Evolutionary conservation across 495 filamentous ascomycete genomes (phyloP), one percentile per base, ranked within the genome.

Genomic region (Daldinia caldariorum): DNA sequence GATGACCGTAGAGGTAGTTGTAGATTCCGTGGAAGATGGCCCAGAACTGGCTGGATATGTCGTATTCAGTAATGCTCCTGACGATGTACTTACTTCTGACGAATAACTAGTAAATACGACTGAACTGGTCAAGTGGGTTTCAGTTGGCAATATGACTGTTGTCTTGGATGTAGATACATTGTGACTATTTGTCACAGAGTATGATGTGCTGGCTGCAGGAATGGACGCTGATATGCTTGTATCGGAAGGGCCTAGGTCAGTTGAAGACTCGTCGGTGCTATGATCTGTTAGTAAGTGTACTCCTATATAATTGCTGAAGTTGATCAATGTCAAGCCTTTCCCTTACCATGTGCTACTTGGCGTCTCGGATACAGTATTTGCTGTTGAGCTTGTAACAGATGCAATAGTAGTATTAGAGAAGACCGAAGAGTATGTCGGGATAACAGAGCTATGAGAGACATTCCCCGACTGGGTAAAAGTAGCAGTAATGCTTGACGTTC

Each of bases 281-380:
- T 31, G 31, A 13, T 16, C 0, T 50, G 49, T 71, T 41, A 67
- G 49, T 63, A 43, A 67, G 49, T 63, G 35, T 71, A 10, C 16
- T 7, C 32, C 31, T 55, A 16, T 12, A 18, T 4, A 20, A 47
- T 37, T 8, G 2, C n/a, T 37, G 2, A 57, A 8, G 37, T 20
- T 10, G 3, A 47, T 54, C 13, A 20, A 31, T 12, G 57, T 47
- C 5, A 22, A 41, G 4, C 22, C n/a, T 29, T 35, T 8, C 64
- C 26, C 26, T 67, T 59, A 72, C 69, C 69, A 72, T 14, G 64
- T 67, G 34, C 45, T 71, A 9, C 45, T 70, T 13, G 62, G 58
- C 4, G 50, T 45, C 18, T 57, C 47, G 0, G 47, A n/a, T 5
- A 39, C 3, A 16, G 32, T 60, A 14, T 39, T 18, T 8, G 31